phyloP scores from a whole-genome alignment of 352 stramenopile genomes.

The Phytophthora pini region DNA sequence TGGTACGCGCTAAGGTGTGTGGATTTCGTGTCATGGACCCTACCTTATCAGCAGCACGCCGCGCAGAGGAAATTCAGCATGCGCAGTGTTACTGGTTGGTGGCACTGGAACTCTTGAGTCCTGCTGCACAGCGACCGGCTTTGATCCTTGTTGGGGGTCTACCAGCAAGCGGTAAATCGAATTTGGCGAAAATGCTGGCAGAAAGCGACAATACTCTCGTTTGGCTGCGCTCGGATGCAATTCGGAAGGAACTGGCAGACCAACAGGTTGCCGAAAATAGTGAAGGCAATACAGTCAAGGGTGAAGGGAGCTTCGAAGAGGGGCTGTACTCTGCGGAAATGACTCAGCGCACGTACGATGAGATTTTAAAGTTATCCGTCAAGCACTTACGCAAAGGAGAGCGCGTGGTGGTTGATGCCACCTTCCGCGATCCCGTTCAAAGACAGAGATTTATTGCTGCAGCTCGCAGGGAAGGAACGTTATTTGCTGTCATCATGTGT shows the following conservation, averaged over 20 bases:
- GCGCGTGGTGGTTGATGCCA: constrained; percentile 68
- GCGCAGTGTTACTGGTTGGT: constrained; percentile 74
- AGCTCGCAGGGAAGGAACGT: constrained; percentile 53
- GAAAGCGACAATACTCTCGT: constrained; percentile 47
- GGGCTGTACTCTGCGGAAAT: constrained; percentile 65
- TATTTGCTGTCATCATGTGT: constrained; percentile 64
- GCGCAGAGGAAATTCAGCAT: constrained; percentile 46
- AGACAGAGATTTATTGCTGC: constrained; percentile 50
- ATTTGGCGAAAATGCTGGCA: constrained; percentile 57
- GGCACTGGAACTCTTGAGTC: constrained; percentile 58
- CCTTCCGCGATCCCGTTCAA: constrained; percentile 57
- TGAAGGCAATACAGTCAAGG: constrained; percentile 8
- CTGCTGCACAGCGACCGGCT: constrained; percentile 48
- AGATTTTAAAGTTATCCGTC: constrained; percentile 51
- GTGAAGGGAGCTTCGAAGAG: constrained; percentile 54
- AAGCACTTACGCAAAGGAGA: constrained; percentile 51
- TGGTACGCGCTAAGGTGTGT: constrained; percentile 74
- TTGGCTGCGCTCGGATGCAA: constrained; percentile 70
- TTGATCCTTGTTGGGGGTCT: constrained; percentile 66
- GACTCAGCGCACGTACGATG: constrained; percentile 70
- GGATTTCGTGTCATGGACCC: constrained; percentile 70
- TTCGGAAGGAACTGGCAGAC: constrained; percentile 64
- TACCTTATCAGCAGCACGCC: constrained; percentile 44
- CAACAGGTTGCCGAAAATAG: constrained; percentile 13
- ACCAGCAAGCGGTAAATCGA: constrained; percentile 73